phyloP scores from a whole-genome alignment of 1,284 basidiomycete genomes.

The Tylopilus sp. region DNA sequence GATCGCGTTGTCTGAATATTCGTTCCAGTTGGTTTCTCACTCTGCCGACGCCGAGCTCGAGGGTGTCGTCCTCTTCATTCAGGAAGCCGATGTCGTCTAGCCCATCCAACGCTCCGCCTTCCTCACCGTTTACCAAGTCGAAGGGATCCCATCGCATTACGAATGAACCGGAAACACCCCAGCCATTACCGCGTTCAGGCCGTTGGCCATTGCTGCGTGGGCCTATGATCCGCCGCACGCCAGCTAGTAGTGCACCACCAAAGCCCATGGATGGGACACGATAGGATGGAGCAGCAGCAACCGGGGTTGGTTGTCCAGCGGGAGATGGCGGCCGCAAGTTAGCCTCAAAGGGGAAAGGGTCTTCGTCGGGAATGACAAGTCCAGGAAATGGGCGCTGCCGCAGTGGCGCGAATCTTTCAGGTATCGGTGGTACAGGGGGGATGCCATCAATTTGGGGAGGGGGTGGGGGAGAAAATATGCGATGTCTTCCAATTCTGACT shows the following conservation, averaged over 20 bases:
- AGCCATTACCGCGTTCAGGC: conserved; percentile 21
- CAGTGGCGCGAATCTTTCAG: conserved; percentile 31
- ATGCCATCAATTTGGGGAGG: conserved; percentile 30
- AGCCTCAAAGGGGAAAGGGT: conserved; percentile 46
- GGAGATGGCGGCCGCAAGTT: conserved; percentile 22
- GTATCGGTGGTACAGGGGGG: conserved; percentile 40
- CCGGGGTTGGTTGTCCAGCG: conserved; percentile 17
- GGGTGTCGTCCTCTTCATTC: conserved; percentile 14
- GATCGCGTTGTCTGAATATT: conserved; percentile 17
- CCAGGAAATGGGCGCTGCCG: conserved; percentile 27
- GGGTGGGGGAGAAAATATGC: conserved; percentile 44
- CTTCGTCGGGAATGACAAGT: conserved; percentile 38
- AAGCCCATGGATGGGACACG: conserved; percentile 57
- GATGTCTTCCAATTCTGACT: conserved; percentile 20
- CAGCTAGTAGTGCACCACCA: conserved; percentile 61
- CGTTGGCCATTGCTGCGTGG: conserved; percentile 12
- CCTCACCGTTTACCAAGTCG: conserved; percentile 15
- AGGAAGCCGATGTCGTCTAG: conserved; percentile 17
- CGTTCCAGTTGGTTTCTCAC: conserved; percentile 22
- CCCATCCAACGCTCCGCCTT: conserved; percentile 12
- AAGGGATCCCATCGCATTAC: conserved; percentile 31
- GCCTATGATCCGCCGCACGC: conserved; percentile 34
- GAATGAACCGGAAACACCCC: conserved; percentile 31
- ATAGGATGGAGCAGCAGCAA: conserved; percentile 46
- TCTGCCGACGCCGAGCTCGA: conserved; percentile 13